These are phyloP conservation scores for Stentor roeselii DNA, from an alignment of 73 alveolate species.

Conservation along the genomic window DNA sequence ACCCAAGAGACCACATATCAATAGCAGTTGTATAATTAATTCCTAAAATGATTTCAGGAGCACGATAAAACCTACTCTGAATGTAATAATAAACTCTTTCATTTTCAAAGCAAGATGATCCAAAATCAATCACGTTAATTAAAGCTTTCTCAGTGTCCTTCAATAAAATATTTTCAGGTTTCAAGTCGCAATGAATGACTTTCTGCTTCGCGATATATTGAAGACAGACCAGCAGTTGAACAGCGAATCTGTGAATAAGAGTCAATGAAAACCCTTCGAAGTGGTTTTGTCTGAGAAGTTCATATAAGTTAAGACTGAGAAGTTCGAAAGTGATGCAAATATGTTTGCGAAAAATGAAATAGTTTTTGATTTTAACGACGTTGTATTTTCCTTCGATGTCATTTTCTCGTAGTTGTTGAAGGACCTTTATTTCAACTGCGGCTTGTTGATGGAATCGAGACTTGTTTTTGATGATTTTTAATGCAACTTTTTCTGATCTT, in stretches of 20 bases:
- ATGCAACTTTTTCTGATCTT: conserved; percentile 41
- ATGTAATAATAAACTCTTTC: too few relatives aligned
- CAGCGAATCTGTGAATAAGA: conserved; percentile 48
- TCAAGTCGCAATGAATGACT: conserved; percentile 72
- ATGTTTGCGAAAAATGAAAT: conserved; percentile 42
- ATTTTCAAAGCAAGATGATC: too few relatives aligned
- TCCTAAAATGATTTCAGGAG: too few relatives aligned
- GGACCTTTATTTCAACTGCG: conserved; percentile 47
- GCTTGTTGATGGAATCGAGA: conserved; percentile 44
- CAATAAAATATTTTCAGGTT: too few relatives aligned
- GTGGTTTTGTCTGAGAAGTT: conserved; percentile 43
- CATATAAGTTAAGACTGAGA: conserved; percentile 55
- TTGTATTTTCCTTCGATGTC: conserved; percentile 30
- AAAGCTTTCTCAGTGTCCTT: too few relatives aligned
- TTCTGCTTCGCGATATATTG: conserved; percentile 44
- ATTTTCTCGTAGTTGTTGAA: conserved; percentile 39
- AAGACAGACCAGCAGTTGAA: conserved; percentile 52
- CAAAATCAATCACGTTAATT: too few relatives aligned
- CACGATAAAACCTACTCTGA: too few relatives aligned
- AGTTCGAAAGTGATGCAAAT: conserved; percentile 57
- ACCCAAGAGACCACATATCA: conserved; percentile 93
- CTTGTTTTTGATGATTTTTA: conserved; percentile 51
- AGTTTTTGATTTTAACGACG: conserved; percentile 42
- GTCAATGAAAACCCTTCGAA: conserved; percentile 51
- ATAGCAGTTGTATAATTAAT: too few relatives aligned